Conservation (phyloP, 192 early-diverging fungal species). For the Coemansia interrupta region DNA sequence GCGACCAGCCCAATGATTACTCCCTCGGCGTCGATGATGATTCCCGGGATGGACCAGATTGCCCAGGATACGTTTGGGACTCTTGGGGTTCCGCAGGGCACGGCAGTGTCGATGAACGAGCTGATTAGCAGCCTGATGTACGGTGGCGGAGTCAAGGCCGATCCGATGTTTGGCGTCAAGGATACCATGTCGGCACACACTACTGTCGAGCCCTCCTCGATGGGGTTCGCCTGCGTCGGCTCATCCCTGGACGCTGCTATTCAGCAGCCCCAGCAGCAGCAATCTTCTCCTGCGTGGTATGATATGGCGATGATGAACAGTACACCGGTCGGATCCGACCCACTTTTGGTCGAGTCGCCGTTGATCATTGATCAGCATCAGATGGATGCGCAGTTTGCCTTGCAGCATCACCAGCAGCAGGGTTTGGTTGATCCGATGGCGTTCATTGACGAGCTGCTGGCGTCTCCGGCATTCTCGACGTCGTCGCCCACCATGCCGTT, state of each 20-base stretch:
- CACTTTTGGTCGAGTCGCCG: slow-evolving; percentile 34
- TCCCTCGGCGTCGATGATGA: background rate
- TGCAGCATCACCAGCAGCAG: slow-evolving; percentile 11
- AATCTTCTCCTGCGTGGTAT: background rate
- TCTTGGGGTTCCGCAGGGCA: slow-evolving; percentile 1
- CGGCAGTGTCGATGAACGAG: slow-evolving; percentile 15
- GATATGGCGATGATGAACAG: background rate
- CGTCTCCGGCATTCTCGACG: slow-evolving; percentile 30
- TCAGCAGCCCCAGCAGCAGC: background rate
- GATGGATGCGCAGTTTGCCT: slow-evolving; percentile 25
- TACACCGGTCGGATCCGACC: slow-evolving; percentile 1
- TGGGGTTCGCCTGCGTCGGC: background rate
- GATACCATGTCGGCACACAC: background rate
- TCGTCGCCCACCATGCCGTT: background rate
- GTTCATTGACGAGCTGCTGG: slow-evolving; percentile 46
- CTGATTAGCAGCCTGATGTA: slow-evolving; percentile 19
- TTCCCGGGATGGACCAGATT: slow-evolving; percentile 42
- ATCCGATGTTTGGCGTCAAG: slow-evolving; percentile 43
- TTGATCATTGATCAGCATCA: slow-evolving; percentile 32
- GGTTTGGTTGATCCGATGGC: slow-evolving; percentile 43
- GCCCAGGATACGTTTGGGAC: slow-evolving; percentile 46
- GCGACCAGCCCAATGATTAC: slow-evolving; percentile 20
- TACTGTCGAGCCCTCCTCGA: background rate
- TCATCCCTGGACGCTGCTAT: background rate
- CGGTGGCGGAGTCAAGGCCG: slow-evolving; percentile 36